These are phyloP conservation scores for Lumnitzera littorea DNA, from an alignment of 345 rosid genomes.

Conservation along the genomic window DNA sequence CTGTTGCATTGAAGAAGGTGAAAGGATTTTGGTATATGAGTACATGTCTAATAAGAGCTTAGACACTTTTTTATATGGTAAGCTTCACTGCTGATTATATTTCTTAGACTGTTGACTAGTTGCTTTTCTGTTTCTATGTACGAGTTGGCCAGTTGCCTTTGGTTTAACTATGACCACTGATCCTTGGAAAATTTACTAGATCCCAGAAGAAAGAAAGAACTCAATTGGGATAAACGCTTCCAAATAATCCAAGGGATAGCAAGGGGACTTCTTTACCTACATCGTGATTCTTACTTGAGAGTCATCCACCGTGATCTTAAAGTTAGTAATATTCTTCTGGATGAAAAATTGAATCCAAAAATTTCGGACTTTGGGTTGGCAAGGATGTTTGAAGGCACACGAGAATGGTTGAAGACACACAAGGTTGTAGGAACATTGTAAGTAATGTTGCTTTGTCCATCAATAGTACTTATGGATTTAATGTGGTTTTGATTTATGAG, in stretches of 20 bases:
- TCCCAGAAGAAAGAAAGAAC: constrained; percentile 4
- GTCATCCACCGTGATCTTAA: constrained; percentile 32
- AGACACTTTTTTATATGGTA: constrained; percentile 18
- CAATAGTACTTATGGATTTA: too few relatives aligned
- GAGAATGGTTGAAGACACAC: constrained; percentile 8
- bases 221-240: constrained; percentile 20
- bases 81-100: neutral
- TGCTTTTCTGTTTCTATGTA: too few relatives aligned
- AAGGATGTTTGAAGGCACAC: constrained; percentile 11
- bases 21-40: constrained; percentile 44
- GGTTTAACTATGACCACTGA: neutral
- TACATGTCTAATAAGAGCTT: constrained; percentile 23
- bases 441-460: neutral
- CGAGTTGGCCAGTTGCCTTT: neutral
- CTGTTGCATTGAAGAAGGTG: constrained; percentile 46
- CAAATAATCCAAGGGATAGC: constrained; percentile 25
- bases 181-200: constrained; percentile 7
- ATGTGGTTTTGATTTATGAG: too few relatives aligned
- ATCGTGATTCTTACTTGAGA: constrained; percentile 20
- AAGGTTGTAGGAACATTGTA: constrained; percentile 23
- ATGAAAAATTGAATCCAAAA: constrained; percentile 23
- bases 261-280: constrained; percentile 22
- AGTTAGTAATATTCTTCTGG: constrained; percentile 18
- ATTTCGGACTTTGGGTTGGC: constrained; percentile 32
- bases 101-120: neutral